Base-by-base conservation (phyloP, 352 stramenopile species). In the Phytophthora chlamydospora region DNA sequence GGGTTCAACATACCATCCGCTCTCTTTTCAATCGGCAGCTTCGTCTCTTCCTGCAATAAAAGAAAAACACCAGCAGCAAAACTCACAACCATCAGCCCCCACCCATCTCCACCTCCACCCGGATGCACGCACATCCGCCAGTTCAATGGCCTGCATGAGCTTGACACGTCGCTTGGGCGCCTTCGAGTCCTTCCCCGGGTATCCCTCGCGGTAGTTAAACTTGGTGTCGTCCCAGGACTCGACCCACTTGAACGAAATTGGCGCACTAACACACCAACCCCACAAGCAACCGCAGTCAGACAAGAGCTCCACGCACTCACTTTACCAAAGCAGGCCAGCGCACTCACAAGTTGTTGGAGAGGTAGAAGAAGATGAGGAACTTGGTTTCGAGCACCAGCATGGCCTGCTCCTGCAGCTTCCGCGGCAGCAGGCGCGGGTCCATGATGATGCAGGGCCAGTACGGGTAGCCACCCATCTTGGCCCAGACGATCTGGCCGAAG, bases 391-490 rank as follows among this genome's bases (percentile, higher is more conserved):
- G 29, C n/a, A 72, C 58, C 53, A 90, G 88, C 38, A 87, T 33
- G 3, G 72, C 78, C 6, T 40, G 57, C 8, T 68, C 57, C 39
- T 89, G 82, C 4, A 83, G 48, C n/a, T 80, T 77, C 14, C 17
- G 1, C 2, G 75, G 67, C 45, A 93, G 42, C 24, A 77, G 60
- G 0, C 75, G 67, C 16, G 83, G 86, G 45, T 93, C 80, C 17
- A 71, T 81, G 51, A 95, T 89, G 40, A 93, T 65, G 24, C 71
- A 83, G 17, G 86, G 86, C 86, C 86, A 95, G 68, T 87, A 95
- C 35, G 86, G 86, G 48, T 85, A 95, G 4, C 86, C 77, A 6
- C 68, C 71, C 83, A 95, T 95, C 50, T 88, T 90, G n/a, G 75
- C 82, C 86, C 86, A 95, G 44, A 86, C 80, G 41, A 95, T 85